phyloP scores from a whole-genome alignment of 148 eudicot genomes.

The Talinum fruticosum region DNA sequence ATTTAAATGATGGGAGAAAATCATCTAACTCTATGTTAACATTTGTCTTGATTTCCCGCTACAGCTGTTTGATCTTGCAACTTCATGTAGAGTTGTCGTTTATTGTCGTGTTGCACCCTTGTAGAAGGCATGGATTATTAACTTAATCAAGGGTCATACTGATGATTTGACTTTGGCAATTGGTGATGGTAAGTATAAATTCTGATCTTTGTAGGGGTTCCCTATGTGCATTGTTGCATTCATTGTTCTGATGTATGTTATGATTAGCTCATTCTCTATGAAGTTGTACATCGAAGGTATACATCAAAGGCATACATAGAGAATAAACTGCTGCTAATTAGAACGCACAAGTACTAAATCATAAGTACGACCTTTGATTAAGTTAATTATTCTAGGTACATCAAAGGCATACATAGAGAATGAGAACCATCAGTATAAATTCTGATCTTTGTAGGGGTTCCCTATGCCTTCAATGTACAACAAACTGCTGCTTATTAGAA shows the following conservation, averaged over 20 bases:
- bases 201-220: neutral
- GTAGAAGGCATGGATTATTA: slow-evolving; percentile 97
- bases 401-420: no score
- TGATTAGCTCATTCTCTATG: neutral
- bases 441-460: no score
- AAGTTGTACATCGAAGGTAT: no score
- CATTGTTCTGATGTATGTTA: slow-evolving; percentile 2
- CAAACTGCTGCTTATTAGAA: no score
- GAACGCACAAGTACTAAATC: no score
- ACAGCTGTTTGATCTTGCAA: slow-evolving; percentile 92
- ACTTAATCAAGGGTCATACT: slow-evolving; percentile 76
- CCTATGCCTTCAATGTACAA: no score
- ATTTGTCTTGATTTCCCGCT: slow-evolving; percentile 14
- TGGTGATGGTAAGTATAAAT: slow-evolving; percentile 80
- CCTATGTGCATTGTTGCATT: neutral
- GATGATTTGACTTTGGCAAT: slow-evolving; percentile 97
- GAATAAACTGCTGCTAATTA: no score
- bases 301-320: no score
- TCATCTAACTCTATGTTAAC: neutral
- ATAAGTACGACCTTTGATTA: no score
- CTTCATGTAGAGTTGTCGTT: slow-evolving; percentile 74
- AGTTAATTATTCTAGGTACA: no score
- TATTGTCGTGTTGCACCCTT: slow-evolving; percentile 98
- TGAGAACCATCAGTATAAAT: no score
- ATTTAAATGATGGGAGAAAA: neutral